These are phyloP conservation scores for Chaetomium cochliodes DNA, from an alignment of 495 filamentous ascomycete genomes.

Conservation along the genomic window DNA sequence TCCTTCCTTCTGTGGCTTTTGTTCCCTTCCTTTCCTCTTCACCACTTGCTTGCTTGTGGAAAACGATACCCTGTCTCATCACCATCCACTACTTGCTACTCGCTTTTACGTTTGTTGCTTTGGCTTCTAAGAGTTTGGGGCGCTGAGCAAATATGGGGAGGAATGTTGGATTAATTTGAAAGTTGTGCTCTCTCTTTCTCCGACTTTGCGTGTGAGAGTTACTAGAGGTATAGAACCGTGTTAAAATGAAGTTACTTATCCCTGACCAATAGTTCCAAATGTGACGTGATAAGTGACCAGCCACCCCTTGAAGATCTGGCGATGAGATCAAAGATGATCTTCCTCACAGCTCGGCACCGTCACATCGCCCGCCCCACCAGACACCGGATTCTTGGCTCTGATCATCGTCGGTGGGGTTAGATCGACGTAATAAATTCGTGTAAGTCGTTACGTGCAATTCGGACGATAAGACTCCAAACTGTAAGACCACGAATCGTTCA, in stretches of 20 bases:
- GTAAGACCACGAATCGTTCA: not conserved
- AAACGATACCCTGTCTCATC: conserved; percentile 27
- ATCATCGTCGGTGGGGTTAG: not conserved
- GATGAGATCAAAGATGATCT: too few relatives aligned
- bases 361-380: not conserved
- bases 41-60: conserved; percentile 8
- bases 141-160: not conserved
- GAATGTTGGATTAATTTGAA: not conserved
- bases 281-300: too few relatives aligned
- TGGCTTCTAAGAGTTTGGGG: not conserved
- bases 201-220: not conserved
- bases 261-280: too few relatives aligned
- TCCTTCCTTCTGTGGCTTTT: not conserved
- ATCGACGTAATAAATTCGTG: not conserved
- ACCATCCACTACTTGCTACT: conserved; percentile 1
- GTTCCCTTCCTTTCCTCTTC: conserved; percentile 12
- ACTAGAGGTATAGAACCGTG: too few relatives aligned
- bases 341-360: not conserved
- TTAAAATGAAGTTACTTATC: too few relatives aligned
- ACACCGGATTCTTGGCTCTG: not conserved
- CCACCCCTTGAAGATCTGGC: too few relatives aligned
- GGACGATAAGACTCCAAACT: not conserved
- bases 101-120: not conserved
- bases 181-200: not conserved
- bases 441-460: not conserved